These are phyloP conservation scores for Dalbergia cochinchinensis DNA, from an alignment of 306 rosid species.

Conservation along the genomic window DNA sequence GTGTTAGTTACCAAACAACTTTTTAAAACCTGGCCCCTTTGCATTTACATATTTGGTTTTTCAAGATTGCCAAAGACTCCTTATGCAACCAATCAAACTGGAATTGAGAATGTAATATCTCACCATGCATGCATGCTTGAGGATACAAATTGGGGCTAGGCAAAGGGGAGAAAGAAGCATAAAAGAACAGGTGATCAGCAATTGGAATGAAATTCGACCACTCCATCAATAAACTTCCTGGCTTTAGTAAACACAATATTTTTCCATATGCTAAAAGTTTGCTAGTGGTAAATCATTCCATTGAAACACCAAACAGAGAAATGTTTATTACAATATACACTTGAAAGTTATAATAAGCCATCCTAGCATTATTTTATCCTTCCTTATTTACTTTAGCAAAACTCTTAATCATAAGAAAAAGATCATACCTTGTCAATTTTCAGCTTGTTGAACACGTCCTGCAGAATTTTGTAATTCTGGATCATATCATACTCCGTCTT, in stretches of 20 bases:
- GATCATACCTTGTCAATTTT: slow-evolving; percentile 78
- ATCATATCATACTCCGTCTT: slow-evolving; percentile 95
- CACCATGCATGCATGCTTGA: slow-evolving; percentile 1
- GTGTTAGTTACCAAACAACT: no score
- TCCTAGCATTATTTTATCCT: slow-evolving; percentile 1
- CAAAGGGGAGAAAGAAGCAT: slow-evolving; percentile 3
- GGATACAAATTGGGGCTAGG: neutral
- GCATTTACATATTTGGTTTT: no score
- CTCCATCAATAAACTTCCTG: neutral
- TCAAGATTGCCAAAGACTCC: no score
- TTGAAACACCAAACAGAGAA: slow-evolving; percentile 6
- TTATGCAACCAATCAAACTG: slow-evolving; percentile 28
- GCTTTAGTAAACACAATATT: neutral
- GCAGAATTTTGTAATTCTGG: slow-evolving; percentile 94
- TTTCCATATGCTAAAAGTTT: slow-evolving; percentile 2
- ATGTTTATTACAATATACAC: neutral
- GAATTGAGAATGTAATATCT: neutral
- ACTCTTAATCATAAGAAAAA: slow-evolving; percentile 3
- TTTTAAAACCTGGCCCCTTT: no score
- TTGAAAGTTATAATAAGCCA: slow-evolving; percentile 22
- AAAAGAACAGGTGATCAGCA: neutral
- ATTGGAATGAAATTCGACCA: slow-evolving; percentile 11
- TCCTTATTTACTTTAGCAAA: slow-evolving; percentile 15
- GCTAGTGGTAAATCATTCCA: slow-evolving; percentile 21
- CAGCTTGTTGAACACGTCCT: slow-evolving; percentile 89